phyloP scores from a whole-genome alignment of 2,329 filamentous ascomycete genomes.

The Exophiala alcalophila region DNA sequence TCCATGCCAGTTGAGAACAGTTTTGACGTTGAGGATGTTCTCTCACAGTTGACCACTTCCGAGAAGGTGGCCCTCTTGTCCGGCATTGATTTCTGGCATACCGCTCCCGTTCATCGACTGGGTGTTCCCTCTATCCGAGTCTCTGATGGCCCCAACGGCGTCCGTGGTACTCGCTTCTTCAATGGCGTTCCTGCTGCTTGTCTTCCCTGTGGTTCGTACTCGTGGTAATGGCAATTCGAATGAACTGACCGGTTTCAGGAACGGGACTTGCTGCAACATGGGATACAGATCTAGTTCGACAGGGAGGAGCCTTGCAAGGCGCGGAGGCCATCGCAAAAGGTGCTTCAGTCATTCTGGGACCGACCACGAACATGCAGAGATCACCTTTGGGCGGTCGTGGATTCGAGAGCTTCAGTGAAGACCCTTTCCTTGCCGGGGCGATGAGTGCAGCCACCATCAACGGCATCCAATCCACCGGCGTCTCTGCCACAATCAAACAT shows the following conservation, averaged over 20 bases:
- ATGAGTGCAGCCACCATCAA: slow-evolving; percentile 69
- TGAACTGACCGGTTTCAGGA: slow-evolving; percentile 40
- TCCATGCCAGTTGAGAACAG: slow-evolving; percentile 21
- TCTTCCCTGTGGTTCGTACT: slow-evolving; percentile 59
- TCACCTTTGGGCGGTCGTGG: slow-evolving; percentile 80
- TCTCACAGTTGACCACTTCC: slow-evolving; percentile 37
- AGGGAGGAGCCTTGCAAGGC: slow-evolving; percentile 69
- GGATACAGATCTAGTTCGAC: slow-evolving; percentile 66
- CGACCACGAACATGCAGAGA: slow-evolving; percentile 77
- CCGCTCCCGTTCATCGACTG: slow-evolving; percentile 60
- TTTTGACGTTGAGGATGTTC: slow-evolving; percentile 31
- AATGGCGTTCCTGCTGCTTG: slow-evolving; percentile 68
- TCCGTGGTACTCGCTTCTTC: slow-evolving; percentile 66
- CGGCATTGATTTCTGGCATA: slow-evolving; percentile 68
- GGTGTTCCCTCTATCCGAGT: slow-evolving; percentile 64
- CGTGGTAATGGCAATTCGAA: too few species aligned
- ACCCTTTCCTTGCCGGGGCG: slow-evolving; percentile 72
- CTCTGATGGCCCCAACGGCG: slow-evolving; percentile 68
- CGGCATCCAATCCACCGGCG: slow-evolving; percentile 68
- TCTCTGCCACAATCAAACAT: slow-evolving; percentile 75
- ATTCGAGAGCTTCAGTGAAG: slow-evolving; percentile 84
- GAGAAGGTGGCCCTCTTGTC: slow-evolving; percentile 57
- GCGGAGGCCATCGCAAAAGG: slow-evolving; percentile 70
- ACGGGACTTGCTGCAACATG: slow-evolving; percentile 76
- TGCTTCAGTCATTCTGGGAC: slow-evolving; percentile 69